Base-by-base conservation (phyloP, 352 stramenopile species). In the Pythium volutum region DNA sequence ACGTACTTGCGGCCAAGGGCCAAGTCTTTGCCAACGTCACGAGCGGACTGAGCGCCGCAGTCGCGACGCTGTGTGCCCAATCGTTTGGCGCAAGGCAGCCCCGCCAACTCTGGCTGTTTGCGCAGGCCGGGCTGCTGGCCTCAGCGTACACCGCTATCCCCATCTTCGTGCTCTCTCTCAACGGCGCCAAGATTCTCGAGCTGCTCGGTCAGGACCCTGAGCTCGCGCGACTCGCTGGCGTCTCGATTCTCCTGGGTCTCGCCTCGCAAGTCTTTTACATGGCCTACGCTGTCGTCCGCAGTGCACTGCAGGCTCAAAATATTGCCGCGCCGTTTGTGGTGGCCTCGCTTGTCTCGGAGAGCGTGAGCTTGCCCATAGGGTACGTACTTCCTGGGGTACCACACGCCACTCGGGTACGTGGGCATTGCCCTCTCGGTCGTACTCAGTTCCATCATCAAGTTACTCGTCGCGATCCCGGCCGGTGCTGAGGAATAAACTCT, bases 11-110 rank as follows among this genome's bases (percentile, higher is more conserved):
- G 1, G 79, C 87, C 45, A 75, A 84, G 64, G 73, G 79, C 58
- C 64, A 83, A 45, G 58, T 87, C 34, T 65, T 84, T 29, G 63
- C 65, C 3, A 72, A 70, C 4, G 56, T 87, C 49, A 71, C 81
- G 41, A 83, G 64, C 47, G 80, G 78, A 14, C 59, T 83, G 9
- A 69, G 70, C n/a, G 81, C 75, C 11, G 80, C 77, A 18, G 73
- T 87, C 41, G 75, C 87, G 59, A 89, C 76, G 22, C 62, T 88
- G 61, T 84, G 74, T 43, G 79, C 76, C 25, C 76, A 89, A 62
- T 70, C 78, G 11, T 88, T 79, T 47, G 81, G 81, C 15, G 81
- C 62, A 47, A 74, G 75, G 39, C 68, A 71, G n/a, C 67, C 74
- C 48, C 53, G 59, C 8, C 76, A 88, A 55, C 69, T 90, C 43